phyloP scores from a whole-genome alignment of 164 flowering plant genomes.

The Platanus orientalis region DNA sequence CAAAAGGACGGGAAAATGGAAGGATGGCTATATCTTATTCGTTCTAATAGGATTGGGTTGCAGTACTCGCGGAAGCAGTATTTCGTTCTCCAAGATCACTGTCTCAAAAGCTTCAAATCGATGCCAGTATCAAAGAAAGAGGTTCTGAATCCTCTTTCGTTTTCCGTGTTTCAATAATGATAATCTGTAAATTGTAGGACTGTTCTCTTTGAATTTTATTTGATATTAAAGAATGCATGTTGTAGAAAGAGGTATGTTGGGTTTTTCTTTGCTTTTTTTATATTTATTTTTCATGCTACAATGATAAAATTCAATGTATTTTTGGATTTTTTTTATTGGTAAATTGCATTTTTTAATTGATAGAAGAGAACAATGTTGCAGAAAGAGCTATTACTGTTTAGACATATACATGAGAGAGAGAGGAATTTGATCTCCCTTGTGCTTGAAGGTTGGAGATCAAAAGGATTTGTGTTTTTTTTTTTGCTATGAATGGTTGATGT shows the following conservation, averaged over 20 bases:
- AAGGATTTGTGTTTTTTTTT: too few species aligned
- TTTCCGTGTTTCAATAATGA: neutral
- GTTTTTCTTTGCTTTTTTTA: neutral
- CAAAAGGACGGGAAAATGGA: conserved; percentile 53
- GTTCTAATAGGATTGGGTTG: conserved; percentile 62
- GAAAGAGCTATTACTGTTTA: neutral
- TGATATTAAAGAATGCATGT: conserved; percentile 4
- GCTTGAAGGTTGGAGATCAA: neutral
- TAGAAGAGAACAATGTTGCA: neutral
- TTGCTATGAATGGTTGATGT: neutral
- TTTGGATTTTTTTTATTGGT: neutral
- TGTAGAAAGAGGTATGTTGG: neutral
- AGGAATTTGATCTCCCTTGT: neutral
- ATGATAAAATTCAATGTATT: neutral
- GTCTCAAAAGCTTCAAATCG: conserved; percentile 62
- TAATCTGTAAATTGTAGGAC: neutral
- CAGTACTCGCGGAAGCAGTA: conserved; percentile 75
- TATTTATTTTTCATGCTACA: neutral
- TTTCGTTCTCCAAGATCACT: conserved; percentile 60
- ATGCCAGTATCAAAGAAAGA: conserved; percentile 40
- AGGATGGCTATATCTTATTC: conserved; percentile 77
- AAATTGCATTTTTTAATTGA: neutral
- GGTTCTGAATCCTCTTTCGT: conserved; percentile 29
- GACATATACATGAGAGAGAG: neutral
- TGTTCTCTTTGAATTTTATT: conserved; percentile 1